A percentile compares a stretch with the other conserved stretches of the same genome.
These are phyloP conservation scores for Candida piceae DNA, from an alignment of 805 yeast genomes.

Conservation along the genomic window DNA sequence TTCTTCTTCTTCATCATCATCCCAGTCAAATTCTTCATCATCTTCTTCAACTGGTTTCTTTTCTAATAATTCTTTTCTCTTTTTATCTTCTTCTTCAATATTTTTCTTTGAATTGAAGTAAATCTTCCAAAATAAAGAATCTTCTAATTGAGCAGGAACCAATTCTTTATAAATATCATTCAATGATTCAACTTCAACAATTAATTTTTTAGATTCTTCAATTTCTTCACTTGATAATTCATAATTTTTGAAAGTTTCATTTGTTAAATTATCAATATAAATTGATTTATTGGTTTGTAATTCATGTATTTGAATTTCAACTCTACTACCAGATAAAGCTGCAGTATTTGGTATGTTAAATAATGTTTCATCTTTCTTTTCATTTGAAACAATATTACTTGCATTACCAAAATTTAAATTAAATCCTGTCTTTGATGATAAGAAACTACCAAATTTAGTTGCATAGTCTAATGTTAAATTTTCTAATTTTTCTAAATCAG, in stretches of 20 bases:
- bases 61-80: conserved; percentile 58
- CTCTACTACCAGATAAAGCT: conserved; percentile 43
- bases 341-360: conserved; percentile 43
- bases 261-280: conserved; percentile 33
- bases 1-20: conserved; percentile 49
- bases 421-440: conserved; percentile 25
- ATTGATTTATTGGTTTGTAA: conserved; percentile 46
- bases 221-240: conserved; percentile 41
- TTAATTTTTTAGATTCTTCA: conserved; percentile 37
- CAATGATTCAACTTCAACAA: conserved; percentile 48
- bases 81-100: conserved; percentile 56
- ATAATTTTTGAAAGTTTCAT: conserved; percentile 35
- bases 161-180: conserved; percentile 50
- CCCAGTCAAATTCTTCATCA: conserved; percentile 46
- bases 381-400: conserved; percentile 13
- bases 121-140: conserved; percentile 67
- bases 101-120: conserved; percentile 53
- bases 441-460: conserved; percentile 51
- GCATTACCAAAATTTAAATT: conserved; percentile 10
- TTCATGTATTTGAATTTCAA: conserved; percentile 58
- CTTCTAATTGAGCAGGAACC: conserved; percentile 58
- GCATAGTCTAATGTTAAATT: conserved; percentile 59
- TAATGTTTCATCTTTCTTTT: conserved; percentile 36
- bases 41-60: conserved; percentile 32
- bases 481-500: conserved; percentile 70